Conservation (phyloP, 2,329 filamentous ascomycete genomes). For the Botryosphaeria agaves region DNA sequence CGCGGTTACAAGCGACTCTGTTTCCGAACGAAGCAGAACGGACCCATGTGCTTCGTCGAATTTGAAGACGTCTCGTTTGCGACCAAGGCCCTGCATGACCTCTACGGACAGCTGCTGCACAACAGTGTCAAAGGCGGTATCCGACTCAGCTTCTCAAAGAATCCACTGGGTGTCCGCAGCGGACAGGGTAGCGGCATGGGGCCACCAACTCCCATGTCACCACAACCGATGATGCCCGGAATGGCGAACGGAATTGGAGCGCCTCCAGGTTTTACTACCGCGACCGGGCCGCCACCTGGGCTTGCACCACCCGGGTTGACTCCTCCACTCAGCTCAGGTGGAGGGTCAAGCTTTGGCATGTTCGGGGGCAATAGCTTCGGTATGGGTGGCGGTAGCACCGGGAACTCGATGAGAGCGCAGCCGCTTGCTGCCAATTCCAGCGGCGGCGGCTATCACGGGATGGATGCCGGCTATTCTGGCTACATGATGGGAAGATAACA, state of each 20-base stretch:
- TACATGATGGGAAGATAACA: slow-evolving; percentile 4
- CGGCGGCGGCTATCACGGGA: slow-evolving; percentile 9
- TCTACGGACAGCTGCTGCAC: slow-evolving; percentile 74
- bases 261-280: slow-evolving; percentile 51
- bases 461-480: slow-evolving; percentile 5
- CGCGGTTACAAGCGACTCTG: slow-evolving; percentile 90
- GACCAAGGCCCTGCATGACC: slow-evolving; percentile 74
- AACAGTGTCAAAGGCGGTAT: slow-evolving; percentile 94
- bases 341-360: slow-evolving; percentile 7
- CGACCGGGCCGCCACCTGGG: slow-evolving; percentile 57
- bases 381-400: slow-evolving; percentile 4
- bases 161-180: slow-evolving; percentile 80
- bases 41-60: slow-evolving; percentile 97
- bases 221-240: slow-evolving; percentile 35
- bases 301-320: slow-evolving; percentile 57
- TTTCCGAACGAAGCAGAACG: slow-evolving; percentile 87
- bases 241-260: slow-evolving; percentile 52
- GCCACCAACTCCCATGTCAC: slow-evolving; percentile 30
- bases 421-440: slow-evolving; percentile 9
- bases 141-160: slow-evolving; percentile 91
- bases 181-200: slow-evolving; percentile 43
- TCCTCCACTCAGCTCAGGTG: background rate
- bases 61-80: slow-evolving; percentile 89
- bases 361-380: slow-evolving; percentile 10
- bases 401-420: slow-evolving; percentile 8